Evolutionary conservation across 495 filamentous ascomycete species (phyloP).

Genomic region (Aspergillus wentii): DNA sequence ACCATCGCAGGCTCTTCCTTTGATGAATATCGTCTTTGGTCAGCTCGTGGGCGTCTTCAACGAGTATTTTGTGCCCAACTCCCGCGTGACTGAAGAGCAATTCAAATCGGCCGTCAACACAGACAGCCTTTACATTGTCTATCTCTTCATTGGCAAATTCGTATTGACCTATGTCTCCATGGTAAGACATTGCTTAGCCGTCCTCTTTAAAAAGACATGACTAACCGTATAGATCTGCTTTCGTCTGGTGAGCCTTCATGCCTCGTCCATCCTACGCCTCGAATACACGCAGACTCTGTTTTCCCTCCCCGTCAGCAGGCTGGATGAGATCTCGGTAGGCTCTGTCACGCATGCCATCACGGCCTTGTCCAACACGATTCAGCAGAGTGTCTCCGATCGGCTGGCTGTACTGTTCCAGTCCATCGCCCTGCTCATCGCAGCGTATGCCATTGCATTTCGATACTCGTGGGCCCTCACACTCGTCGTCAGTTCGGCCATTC

Average conservation of each 20-base stretch:
- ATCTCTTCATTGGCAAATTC: constrained; percentile 36
- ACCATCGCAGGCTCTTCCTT: constrained; percentile 27
- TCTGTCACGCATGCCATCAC: constrained; percentile 55
- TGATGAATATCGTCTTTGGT: constrained; percentile 46
- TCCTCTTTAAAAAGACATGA: too few relatives aligned
- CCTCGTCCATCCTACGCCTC: too few relatives aligned
- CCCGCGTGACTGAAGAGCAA: constrained; percentile 14
- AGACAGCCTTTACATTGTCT: constrained; percentile 25
- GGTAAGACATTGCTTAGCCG: too few relatives aligned
- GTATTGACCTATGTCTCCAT: constrained; percentile 26
- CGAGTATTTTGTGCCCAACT: constrained; percentile 19
- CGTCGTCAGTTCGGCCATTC: too few relatives aligned
- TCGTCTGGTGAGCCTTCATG: too few relatives aligned
- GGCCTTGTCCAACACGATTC: constrained; percentile 57
- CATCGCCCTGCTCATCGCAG: constrained; percentile 40
- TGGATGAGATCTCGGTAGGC: constrained; percentile 29
- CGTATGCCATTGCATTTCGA: too few relatives aligned
- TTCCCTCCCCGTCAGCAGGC: constrained; percentile 23
- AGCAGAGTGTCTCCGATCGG: constrained; percentile 61
- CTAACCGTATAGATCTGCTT: too few relatives aligned
- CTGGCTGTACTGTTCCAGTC: constrained; percentile 45
- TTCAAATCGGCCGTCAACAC: constrained; percentile 23
- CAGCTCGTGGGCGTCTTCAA: constrained; percentile 33
- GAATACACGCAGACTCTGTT: constrained; percentile 29
- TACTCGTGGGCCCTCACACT: too few relatives aligned